Evolutionary conservation across 345 rosid genomes (phyloP), one percentile per base, ranked within the genome.

Genomic region (Crucihimalaya himalaica): DNA sequence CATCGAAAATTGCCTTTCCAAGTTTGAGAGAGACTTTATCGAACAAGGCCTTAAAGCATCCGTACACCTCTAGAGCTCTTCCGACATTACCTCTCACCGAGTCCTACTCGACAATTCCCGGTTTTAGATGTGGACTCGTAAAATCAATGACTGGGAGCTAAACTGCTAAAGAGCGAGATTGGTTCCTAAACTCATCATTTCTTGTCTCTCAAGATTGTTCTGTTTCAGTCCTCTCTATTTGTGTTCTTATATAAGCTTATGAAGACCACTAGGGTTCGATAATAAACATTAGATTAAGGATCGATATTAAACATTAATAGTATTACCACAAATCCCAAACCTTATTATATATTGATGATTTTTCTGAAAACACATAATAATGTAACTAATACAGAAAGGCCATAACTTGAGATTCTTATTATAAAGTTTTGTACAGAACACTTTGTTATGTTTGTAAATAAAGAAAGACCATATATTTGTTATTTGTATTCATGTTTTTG

Each of bases 11-110:
- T 1, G 43, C 46, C 20, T 70, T 70, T 0, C 74, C 15, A 2
- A 43, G 47, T 4, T 70, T 7, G 4, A 4, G 10, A 13, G 57
- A 1, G 7, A 43, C 66, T 32, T 12, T 29, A 58, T 47, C 57
- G 37, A 60, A 71, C 25, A 58, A 46, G 18, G 48, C 68, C 59
- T 59, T 48, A 8, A 71, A 71, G 16, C 68, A 47, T 15, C 74
- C 66, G 7, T 43, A 57, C 4, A 59, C 58, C 59, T 59, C 50
- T 0, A 71, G 6, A 29, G 67, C 67, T 46, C 25, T 48, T 0
- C 47, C 58, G 1, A 15, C 73, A 7, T 28, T 0, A 9, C 2
- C 25, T 70, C 66, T 29, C 34, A 57, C 66, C 4, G 4, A 45
- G 0, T 45, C 66, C 66, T 56, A 58, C 13, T 43, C 45, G 16